Percentiles rank a stretch among this genome's conserved stretches.
phyloP scores from a whole-genome alignment of 345 rosid species.

The Populus deltoides region DNA sequence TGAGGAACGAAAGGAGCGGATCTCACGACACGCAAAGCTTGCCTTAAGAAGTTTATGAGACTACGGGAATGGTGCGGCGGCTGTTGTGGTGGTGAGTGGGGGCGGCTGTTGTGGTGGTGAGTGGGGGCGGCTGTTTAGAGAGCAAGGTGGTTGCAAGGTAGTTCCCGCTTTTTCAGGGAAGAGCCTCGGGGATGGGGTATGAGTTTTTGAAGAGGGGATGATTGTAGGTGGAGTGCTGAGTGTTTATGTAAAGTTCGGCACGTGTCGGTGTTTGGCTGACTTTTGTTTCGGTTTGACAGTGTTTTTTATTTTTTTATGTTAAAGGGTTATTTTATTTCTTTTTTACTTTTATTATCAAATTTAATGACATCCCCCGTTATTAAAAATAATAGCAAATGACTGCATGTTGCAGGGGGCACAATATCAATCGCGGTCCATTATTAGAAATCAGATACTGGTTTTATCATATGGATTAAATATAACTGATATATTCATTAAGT shows the following conservation, averaged over 20 bases:
- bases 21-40: slow-evolving; percentile 5
- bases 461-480: too few relatives aligned
- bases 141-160: neutral
- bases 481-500: too few relatives aligned
- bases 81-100: slow-evolving; percentile 2
- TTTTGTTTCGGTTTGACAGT: neutral
- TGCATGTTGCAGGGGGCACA: too few relatives aligned
- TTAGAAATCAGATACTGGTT: too few relatives aligned
- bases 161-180: slow-evolving; percentile 15
- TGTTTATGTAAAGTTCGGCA: neutral
- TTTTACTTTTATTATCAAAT: too few relatives aligned
- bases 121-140: neutral
- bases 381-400: too few relatives aligned
- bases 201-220: neutral
- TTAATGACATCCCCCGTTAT: too few relatives aligned
- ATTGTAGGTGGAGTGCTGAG: slow-evolving; percentile 14
- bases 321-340: too few relatives aligned
- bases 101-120: slow-evolving; percentile 1
- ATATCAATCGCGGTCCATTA: too few relatives aligned
- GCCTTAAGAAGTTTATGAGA: neutral
- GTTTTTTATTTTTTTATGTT: neutral
- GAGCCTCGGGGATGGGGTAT: neutral
- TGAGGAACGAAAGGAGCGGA: slow-evolving; percentile 12
- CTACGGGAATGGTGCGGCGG: slow-evolving; percentile 3
- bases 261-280: slow-evolving; percentile 19